phyloP scores from a whole-genome alignment of 164 flowering plant genomes.

The Chimonanthus salicifolius region DNA sequence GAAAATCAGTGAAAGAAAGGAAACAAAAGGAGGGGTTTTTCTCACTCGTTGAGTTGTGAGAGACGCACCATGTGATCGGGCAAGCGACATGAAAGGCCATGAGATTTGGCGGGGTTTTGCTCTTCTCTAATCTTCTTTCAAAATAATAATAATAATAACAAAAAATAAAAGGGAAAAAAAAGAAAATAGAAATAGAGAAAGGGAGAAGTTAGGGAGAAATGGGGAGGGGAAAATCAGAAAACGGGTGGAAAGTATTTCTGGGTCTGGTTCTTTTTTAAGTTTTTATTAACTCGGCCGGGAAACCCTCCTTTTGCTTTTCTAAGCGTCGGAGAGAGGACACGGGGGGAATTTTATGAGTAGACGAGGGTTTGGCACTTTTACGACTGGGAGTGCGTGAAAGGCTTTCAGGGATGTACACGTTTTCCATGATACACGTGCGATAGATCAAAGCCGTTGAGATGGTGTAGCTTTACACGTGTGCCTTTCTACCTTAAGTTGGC shows the following conservation, averaged over 20 bases:
- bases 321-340: not conserved
- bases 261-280: not conserved
- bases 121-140: not conserved
- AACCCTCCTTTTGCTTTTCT: not conserved
- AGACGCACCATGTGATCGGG: conserved; percentile 88
- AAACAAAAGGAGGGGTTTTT: conserved; percentile 11
- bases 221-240: not conserved
- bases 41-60: not conserved
- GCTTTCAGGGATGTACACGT: no score
- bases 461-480: no score
- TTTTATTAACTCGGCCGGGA: conserved; percentile 2
- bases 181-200: not conserved
- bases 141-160: not conserved
- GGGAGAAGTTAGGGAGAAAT: not conserved
- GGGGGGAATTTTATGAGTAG: not conserved
- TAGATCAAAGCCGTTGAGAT: no score
- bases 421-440: no score
- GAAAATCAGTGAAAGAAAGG: conserved; percentile 1
- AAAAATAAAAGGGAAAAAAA: not conserved
- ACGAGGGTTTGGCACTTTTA: no score
- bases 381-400: no score
- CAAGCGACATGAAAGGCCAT: conserved; percentile 99
- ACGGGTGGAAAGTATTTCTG: not conserved
- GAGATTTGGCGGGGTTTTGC: conserved; percentile 17
- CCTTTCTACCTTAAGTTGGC: no score